Conservation (phyloP, 2,329 filamentous ascomycete genomes). For the Cladophialophora bantiana region DNA sequence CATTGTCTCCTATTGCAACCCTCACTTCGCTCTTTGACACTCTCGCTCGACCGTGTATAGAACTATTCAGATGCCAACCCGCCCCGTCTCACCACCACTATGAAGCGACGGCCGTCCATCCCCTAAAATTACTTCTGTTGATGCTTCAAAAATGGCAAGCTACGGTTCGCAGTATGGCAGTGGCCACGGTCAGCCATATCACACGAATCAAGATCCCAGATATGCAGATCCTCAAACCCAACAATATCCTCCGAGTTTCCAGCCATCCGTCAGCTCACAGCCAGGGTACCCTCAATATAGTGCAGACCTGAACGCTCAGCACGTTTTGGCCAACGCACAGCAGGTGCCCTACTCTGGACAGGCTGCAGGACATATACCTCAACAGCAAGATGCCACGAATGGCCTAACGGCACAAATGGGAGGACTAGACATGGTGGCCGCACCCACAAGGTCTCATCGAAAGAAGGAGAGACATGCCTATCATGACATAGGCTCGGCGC, state of each 20-base stretch:
- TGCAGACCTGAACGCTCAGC: constrained; percentile 22
- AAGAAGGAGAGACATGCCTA: constrained; percentile 97
- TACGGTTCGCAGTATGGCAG: constrained; percentile 35
- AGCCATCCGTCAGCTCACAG: constrained; percentile 29
- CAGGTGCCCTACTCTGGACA: constrained; percentile 26
- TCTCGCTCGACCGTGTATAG: background rate
- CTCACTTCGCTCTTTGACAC: background rate
- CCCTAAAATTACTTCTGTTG: constrained; percentile 15
- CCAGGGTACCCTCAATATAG: constrained; percentile 32
- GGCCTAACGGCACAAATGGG: constrained; percentile 73
- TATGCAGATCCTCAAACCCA: constrained; percentile 31
- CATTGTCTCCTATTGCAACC: background rate
- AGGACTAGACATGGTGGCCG: constrained; percentile 70
- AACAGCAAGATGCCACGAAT: constrained; percentile 34
- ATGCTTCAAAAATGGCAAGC: constrained; percentile 31
- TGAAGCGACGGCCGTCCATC: constrained; percentile 32
- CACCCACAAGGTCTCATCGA: constrained; percentile 62
- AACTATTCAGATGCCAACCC: background rate
- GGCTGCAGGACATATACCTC: constrained; percentile 17
- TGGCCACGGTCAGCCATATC: constrained; percentile 30
- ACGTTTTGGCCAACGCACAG: constrained; percentile 29
- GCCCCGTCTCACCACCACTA: constrained; percentile 19
- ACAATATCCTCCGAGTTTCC: constrained; percentile 26
- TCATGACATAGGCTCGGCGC: constrained; percentile 78
- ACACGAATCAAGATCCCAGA: constrained; percentile 34